phyloP scores from a whole-genome alignment of 306 rosid species.

The Herpetospermum pedunculosum region DNA sequence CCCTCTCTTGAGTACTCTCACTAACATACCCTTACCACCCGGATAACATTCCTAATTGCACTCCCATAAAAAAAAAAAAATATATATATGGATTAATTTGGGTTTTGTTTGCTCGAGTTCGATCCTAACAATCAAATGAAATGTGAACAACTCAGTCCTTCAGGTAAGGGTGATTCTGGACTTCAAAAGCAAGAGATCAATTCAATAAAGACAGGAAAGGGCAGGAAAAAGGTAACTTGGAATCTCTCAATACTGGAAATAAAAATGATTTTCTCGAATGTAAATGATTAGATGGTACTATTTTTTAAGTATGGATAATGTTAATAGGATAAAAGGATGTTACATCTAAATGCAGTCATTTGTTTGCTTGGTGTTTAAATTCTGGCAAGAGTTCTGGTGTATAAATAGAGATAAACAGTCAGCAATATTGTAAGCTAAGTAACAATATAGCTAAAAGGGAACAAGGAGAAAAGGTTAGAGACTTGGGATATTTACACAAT shows the following conservation, averaged over 20 bases:
- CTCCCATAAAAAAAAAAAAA: too few relatives aligned
- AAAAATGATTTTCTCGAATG: background rate
- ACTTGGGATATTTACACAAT: constrained; percentile 50
- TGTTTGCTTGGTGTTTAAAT: background rate
- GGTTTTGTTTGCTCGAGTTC: background rate
- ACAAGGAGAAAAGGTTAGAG: constrained; percentile 10
- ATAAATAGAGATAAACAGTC: background rate
- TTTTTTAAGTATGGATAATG: background rate
- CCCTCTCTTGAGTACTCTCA: too few relatives aligned
- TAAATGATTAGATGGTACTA: background rate
- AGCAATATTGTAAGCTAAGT: background rate
- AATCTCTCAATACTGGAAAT: background rate
- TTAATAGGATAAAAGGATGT: background rate
- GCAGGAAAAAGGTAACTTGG: background rate
- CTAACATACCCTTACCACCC: too few relatives aligned
- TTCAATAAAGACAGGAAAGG: background rate
- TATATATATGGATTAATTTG: background rate
- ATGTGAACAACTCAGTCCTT: background rate
- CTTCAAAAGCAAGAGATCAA: background rate
- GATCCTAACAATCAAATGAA: background rate
- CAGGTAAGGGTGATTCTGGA: background rate
- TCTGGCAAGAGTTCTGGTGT: background rate
- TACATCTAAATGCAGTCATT: background rate
- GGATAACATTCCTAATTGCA: too few relatives aligned
- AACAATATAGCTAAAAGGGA: background rate